A percentile compares a stretch with the other conserved stretches of the same genome.
These are phyloP conservation scores for Protomyces gravidus DNA, from an alignment of 1,139 yeast species.

Conservation along the genomic window DNA sequence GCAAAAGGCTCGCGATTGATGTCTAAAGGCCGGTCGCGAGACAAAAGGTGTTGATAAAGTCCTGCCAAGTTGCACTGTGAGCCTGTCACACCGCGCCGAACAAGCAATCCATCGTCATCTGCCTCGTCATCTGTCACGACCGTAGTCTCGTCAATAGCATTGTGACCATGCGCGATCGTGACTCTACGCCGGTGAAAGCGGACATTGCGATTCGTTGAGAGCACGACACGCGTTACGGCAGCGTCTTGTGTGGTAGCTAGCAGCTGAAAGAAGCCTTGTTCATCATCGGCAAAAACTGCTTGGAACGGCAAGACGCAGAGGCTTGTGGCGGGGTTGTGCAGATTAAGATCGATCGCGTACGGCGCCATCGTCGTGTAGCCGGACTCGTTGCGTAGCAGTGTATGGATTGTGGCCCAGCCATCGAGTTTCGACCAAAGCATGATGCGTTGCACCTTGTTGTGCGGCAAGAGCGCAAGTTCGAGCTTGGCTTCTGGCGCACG, in stretches of 20 bases:
- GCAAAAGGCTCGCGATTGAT: too few relatives aligned
- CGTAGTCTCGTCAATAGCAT: too few relatives aligned
- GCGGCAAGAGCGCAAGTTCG: neutral
- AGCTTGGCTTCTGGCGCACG: neutral
- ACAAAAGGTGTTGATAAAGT: neutral
- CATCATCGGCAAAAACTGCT: neutral
- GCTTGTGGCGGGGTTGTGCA: neutral
- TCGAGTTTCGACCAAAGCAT: neutral
- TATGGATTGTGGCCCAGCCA: neutral
- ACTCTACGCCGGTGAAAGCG: neutral
- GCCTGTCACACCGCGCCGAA: neutral
- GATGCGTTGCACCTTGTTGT: neutral
- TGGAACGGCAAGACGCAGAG: neutral
- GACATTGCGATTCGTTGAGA: neutral
- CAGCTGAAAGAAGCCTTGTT: neutral
- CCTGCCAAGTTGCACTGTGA: neutral
- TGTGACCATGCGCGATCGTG: neutral
- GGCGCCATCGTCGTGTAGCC: neutral
- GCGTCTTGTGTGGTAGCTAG: neutral
- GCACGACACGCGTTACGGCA: neutral
- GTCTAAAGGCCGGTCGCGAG: neutral
- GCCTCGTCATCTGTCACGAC: neutral
- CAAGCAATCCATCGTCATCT: neutral
- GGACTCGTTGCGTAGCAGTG: neutral
- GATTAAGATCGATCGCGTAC: neutral